Evolutionary conservation across 2,329 filamentous ascomycete genomes (phyloP), one percentile per base, ranked within the genome.

Genomic region (Trichoderma gracile): DNA sequence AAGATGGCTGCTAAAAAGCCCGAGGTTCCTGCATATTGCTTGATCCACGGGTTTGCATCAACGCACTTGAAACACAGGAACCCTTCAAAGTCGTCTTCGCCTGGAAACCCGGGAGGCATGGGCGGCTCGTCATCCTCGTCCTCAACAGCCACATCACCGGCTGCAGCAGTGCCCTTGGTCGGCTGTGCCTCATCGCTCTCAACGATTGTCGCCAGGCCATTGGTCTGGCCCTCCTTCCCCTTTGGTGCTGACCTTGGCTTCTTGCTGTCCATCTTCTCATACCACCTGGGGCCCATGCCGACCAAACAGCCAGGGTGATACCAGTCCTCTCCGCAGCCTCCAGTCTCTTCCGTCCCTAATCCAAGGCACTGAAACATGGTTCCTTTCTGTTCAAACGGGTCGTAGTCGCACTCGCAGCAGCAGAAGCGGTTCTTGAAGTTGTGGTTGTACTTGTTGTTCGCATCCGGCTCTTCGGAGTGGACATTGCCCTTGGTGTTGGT

Each of bases 311-410:
- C 93, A 0, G 94, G 92, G 78, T 98, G 94, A 84, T 92, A 98
- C 94, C 94, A 98, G 73, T 98, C 94, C 78, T 98, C 94, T 14
- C 94, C 94, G 77, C 94, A 98, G 5, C 93, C 94, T 17, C 93
- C 93, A 1, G 89, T 88, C 69, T 94, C 90, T 14, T 85, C 82
- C 0, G 87, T 89, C 0, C 92, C 93, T 0, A 98, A 80, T 0
- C 94, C 94, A 2, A 98, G 77, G 73, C 95, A 99, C 76, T 99
- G 95, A 71, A 96, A 99, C 95, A 99, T 99, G 45, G 93, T 98
- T 0, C 94, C 94, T 71, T 94, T 96, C 75, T 99, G 93, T 73
- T 91, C 83, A 54, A 94, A 86, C 0, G 94, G 87, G 74, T 97
- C 90, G 74, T 99, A 99, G 66, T 93, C 87, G 72, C 93, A 89